These are phyloP conservation scores for Hortiboletus flavorubellus DNA, from an alignment of 768 basidiomycete genomes.

Conservation along the genomic window DNA sequence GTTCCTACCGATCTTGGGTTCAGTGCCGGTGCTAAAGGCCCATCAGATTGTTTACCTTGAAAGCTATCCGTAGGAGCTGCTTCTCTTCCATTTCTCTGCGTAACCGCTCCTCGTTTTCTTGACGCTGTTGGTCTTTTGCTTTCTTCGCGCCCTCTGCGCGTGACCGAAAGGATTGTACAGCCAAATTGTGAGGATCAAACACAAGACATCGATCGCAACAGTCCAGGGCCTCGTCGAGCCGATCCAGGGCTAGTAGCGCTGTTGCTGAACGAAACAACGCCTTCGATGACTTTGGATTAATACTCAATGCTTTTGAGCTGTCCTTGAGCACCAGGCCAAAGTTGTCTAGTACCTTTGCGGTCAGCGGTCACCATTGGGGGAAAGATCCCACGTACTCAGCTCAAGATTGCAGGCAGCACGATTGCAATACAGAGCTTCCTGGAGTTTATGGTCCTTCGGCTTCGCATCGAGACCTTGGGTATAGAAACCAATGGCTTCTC, in stretches of 20 bases:
- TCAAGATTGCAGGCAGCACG: constrained; percentile 93
- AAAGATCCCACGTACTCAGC: constrained; percentile 51
- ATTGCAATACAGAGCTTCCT: constrained; percentile 77
- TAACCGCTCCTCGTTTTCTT: constrained; percentile 47
- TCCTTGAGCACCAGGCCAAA: constrained; percentile 84
- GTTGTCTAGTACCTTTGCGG: constrained; percentile 62
- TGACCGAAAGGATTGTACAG: constrained; percentile 48
- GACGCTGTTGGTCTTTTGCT: constrained; percentile 49
- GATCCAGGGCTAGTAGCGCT: constrained; percentile 71
- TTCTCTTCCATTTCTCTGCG: constrained; percentile 52
- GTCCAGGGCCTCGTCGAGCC: constrained; percentile 79
- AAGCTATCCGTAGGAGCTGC: constrained; percentile 51
- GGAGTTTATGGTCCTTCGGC: constrained; percentile 56
- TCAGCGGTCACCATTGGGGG: background rate
- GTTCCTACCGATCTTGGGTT: constrained; percentile 46
- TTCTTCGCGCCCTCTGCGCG: constrained; percentile 45
- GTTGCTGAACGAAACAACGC: constrained; percentile 83
- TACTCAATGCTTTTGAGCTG: constrained; percentile 64
- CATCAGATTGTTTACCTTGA: constrained; percentile 49
- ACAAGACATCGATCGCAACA: constrained; percentile 68
- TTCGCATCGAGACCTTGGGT: constrained; percentile 85
- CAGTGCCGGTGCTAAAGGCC: background rate
- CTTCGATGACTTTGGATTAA: constrained; percentile 71
- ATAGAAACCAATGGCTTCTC: constrained; percentile 89
- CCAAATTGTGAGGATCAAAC: constrained; percentile 56